A percentile compares a stretch with the other conserved stretches of the same genome.
Conservation (phyloP, 192 early-diverging fungal genomes). For the Umbelopsis sp. region DNA sequence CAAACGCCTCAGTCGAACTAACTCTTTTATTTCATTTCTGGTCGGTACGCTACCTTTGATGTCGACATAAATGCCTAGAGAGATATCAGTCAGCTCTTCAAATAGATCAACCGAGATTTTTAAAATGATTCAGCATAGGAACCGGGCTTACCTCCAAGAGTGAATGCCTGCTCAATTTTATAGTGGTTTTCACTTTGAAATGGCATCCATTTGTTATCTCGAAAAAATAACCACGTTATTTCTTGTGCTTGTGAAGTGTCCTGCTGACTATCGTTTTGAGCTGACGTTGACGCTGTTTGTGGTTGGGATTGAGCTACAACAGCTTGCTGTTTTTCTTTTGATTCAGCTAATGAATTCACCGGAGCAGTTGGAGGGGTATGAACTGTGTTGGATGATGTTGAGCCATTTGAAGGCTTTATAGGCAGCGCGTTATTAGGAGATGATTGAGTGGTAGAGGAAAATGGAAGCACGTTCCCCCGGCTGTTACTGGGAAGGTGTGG, state of each 20-base stretch:
- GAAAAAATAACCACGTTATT: conserved; percentile 44
- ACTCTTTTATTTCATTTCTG: no score
- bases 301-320: background rate
- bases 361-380: background rate
- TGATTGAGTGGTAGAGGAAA: background rate
- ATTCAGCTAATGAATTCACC: background rate
- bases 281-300: background rate
- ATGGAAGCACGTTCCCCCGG: conserved; percentile 10
- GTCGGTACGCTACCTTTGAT: conserved; percentile 26
- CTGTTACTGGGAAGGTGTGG: conserved; percentile 15
- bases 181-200: conserved; percentile 41
- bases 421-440: conserved; percentile 6
- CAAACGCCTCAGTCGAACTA: no score
- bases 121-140: background rate
- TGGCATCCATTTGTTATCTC: conserved; percentile 39
- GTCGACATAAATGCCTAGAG: conserved; percentile 38
- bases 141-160: conserved; percentile 35
- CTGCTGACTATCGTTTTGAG: background rate
- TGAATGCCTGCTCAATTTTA: conserved; percentile 44
- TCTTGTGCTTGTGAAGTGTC: conserved; percentile 28
- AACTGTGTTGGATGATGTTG: background rate
- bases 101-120: no score
- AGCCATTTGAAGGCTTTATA: background rate
- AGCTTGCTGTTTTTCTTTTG: conserved; percentile 10
- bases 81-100: background rate